Conservation (phyloP, 2,329 filamentous ascomycete genomes). For the Pseudogymnoascus sp. region DNA sequence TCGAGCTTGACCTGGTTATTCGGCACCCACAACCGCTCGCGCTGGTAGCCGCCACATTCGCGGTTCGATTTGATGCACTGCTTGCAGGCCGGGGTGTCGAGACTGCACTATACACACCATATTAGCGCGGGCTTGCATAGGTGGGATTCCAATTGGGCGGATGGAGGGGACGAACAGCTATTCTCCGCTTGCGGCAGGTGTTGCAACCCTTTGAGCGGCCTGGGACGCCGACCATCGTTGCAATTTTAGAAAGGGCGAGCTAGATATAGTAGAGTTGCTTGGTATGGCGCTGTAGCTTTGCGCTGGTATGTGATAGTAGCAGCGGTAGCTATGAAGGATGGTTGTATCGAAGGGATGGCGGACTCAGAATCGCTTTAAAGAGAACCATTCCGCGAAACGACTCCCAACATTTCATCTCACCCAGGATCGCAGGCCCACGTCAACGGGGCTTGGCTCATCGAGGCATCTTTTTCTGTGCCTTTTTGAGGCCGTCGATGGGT, state of each 20-base stretch:
- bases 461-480: not conserved
- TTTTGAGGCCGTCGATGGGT: not conserved
- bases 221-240: slow-evolving; percentile 39
- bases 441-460: not conserved
- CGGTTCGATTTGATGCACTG: slow-evolving; percentile 53
- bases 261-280: not conserved
- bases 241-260: not conserved
- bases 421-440: not conserved
- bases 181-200: slow-evolving; percentile 49
- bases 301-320: not conserved
- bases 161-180: not conserved
- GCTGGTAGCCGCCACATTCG: slow-evolving; percentile 55
- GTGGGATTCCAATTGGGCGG: not conserved
- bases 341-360: not conserved
- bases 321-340: not conserved
- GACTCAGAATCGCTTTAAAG: not conserved
- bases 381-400: not conserved
- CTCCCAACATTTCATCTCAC: not conserved
- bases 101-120: slow-evolving; percentile 45
- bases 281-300: not conserved
- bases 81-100: slow-evolving; percentile 51
- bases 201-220: slow-evolving; percentile 60
- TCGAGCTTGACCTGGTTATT: slow-evolving; percentile 4
- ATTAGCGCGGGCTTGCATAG: not conserved
- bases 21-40: slow-evolving; percentile 32